A percentile compares a stretch with the other conserved stretches of the same genome.
phyloP scores from a whole-genome alignment of 2,329 filamentous ascomycete genomes.

The Aspergillus melleus region DNA sequence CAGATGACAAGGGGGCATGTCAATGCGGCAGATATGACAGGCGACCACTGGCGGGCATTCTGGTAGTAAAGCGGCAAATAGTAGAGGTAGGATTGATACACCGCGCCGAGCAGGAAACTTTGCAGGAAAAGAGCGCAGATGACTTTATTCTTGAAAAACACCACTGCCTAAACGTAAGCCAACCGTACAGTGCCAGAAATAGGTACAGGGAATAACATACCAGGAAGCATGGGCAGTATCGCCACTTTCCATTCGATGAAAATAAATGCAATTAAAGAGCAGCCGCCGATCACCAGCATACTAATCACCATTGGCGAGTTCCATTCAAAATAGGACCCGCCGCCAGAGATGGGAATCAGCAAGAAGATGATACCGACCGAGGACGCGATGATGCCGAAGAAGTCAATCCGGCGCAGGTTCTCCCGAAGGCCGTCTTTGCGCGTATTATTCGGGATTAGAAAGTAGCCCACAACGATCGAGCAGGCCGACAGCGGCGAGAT shows the following conservation, averaged over 20 bases:
- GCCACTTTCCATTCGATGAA: constrained; percentile 59
- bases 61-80: constrained; percentile 64
- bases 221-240: constrained; percentile 58
- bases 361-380: constrained; percentile 60
- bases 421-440: constrained; percentile 48
- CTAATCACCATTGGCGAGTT: constrained; percentile 58
- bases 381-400: constrained; percentile 56
- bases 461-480: constrained; percentile 49
- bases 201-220: constrained; percentile 20
- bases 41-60: constrained; percentile 51
- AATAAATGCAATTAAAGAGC: constrained; percentile 52
- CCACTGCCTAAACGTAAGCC: constrained; percentile 24
- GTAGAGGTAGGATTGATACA: constrained; percentile 61
- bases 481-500: constrained; percentile 53
- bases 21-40: constrained; percentile 53
- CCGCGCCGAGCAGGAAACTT: constrained; percentile 60
- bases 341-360: constrained; percentile 64
- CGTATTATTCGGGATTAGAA: constrained; percentile 55
- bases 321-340: constrained; percentile 59
- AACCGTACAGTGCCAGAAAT: neutral
- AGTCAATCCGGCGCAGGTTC: constrained; percentile 59
- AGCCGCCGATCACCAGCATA: constrained; percentile 55
- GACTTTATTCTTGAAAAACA: constrained; percentile 56
- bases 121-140: constrained; percentile 58
- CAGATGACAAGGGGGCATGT: constrained; percentile 52